Conservation (phyloP, 495 filamentous ascomycete species). For the Daldinia grandis region DNA sequence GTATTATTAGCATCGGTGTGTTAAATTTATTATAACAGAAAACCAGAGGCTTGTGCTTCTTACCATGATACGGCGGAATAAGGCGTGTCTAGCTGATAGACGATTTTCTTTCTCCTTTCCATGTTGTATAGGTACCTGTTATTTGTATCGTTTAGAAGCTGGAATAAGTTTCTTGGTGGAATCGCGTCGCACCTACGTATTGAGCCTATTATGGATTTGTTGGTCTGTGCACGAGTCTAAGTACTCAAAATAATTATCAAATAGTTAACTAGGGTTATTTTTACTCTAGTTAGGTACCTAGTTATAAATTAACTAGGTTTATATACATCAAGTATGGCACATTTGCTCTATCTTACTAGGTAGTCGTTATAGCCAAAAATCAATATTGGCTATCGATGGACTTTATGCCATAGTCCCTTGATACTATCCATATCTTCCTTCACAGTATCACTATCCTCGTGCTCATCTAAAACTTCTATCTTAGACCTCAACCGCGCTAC, state of each 20-base stretch:
- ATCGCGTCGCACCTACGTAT: neutral
- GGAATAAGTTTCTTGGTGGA: neutral
- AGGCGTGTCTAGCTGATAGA: conserved; percentile 54
- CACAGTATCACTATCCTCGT: conserved; percentile 29
- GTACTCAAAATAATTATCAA: neutral
- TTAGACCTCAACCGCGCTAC: conserved; percentile 32
- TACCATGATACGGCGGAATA: conserved; percentile 52
- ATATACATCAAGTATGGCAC: neutral
- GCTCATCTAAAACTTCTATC: conserved; percentile 29
- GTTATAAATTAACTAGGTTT: neutral
- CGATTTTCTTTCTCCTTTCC: conserved; percentile 51
- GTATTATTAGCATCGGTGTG: neutral
- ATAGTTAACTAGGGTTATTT: too few relatives aligned
- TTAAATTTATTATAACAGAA: neutral
- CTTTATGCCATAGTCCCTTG: conserved; percentile 23
- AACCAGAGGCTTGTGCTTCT: neutral
- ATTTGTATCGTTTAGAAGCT: too few relatives aligned
- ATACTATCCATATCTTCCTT: conserved; percentile 27
- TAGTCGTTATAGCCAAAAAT: neutral
- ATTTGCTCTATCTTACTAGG: neutral
- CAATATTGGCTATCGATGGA: conserved; percentile 4
- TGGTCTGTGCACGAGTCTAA: neutral
- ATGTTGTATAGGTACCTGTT: conserved; percentile 1
- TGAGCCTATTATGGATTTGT: neutral
- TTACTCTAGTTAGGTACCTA: neutral